These are phyloP conservation scores for Venustampulla echinocandica DNA, from an alignment of 495 filamentous ascomycete species.

Conservation along the genomic window DNA sequence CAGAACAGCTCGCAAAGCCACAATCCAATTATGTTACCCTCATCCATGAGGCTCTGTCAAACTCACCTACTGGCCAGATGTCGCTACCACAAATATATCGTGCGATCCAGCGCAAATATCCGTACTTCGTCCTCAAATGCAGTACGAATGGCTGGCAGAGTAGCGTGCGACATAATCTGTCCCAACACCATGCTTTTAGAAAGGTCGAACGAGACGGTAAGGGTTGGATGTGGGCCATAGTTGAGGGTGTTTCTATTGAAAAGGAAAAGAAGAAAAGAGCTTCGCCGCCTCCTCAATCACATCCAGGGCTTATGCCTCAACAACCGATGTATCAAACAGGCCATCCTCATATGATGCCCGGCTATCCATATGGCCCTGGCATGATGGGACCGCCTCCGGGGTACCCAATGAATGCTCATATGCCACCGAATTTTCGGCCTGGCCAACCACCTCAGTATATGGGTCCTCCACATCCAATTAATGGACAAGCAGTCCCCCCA, in stretches of 20 bases:
- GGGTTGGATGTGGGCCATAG: constrained; percentile 61
- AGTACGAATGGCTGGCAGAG: constrained; percentile 90
- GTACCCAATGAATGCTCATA: constrained; percentile 9
- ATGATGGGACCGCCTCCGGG: constrained; percentile 19
- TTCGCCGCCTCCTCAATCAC: constrained; percentile 39
- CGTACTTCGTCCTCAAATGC: constrained; percentile 77
- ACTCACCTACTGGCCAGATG: constrained; percentile 58
- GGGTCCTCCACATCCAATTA: constrained; percentile 10
- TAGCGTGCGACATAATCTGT: constrained; percentile 91
- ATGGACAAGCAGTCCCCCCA: constrained; percentile 9
- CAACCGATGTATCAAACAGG: constrained; percentile 20
- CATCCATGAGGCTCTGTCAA: constrained; percentile 80
- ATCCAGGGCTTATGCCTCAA: constrained; percentile 15
- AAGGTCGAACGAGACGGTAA: constrained; percentile 72
- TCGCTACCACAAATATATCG: constrained; percentile 92
- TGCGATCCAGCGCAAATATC: constrained; percentile 77
- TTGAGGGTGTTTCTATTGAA: constrained; percentile 54
- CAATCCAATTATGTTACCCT: constrained; percentile 80
- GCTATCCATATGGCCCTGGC: constrained; percentile 9
- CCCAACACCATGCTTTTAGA: constrained; percentile 77
- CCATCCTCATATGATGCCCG: constrained; percentile 15
- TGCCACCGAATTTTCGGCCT: constrained; percentile 7
- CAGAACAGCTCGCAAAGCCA: constrained; percentile 80
- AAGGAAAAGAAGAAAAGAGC: constrained; percentile 58
- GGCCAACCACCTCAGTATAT: constrained; percentile 19